Evolutionary conservation across 768 basidiomycete species (phyloP).

Genomic region (Tricholoma flavovirens): DNA sequence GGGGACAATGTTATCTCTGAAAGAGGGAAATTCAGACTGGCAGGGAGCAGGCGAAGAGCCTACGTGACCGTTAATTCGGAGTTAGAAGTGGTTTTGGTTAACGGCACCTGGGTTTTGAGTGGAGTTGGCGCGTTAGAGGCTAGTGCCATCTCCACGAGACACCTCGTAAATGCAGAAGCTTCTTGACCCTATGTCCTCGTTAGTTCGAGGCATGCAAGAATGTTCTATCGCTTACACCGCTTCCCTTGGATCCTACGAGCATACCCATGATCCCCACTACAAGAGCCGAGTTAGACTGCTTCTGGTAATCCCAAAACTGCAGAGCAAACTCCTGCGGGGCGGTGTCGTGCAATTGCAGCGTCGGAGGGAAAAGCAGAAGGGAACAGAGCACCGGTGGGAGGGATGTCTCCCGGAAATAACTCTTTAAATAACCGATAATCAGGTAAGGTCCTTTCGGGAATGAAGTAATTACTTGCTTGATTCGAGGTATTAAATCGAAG

Average conservation of each 20-base stretch:
- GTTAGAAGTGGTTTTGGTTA: background rate
- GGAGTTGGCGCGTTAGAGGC: slow-evolving; percentile 90
- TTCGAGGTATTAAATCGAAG: slow-evolving; percentile 92
- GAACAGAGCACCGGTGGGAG: slow-evolving; percentile 63
- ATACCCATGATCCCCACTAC: slow-evolving; percentile 82
- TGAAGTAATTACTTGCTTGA: slow-evolving; percentile 53
- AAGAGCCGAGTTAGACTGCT: slow-evolving; percentile 72
- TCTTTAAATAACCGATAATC: slow-evolving; percentile 41
- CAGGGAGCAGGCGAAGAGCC: slow-evolving; percentile 43
- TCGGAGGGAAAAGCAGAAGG: slow-evolving; percentile 65
- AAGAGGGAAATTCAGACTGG: slow-evolving; percentile 54
- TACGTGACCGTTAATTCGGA: slow-evolving; percentile 18
- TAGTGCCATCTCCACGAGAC: slow-evolving; percentile 81
- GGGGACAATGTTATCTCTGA: slow-evolving; percentile 63
- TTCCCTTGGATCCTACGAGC: slow-evolving; percentile 70
- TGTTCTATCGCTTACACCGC: slow-evolving; percentile 39
- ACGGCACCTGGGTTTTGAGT: slow-evolving; percentile 76
- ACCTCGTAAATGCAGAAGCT: slow-evolving; percentile 56
- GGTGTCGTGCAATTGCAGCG: slow-evolving; percentile 47
- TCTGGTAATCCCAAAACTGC: slow-evolving; percentile 95
- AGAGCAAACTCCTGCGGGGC: slow-evolving; percentile 88
- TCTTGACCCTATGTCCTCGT: slow-evolving; percentile 44
- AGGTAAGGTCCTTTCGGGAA: background rate
- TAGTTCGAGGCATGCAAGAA: slow-evolving; percentile 3
- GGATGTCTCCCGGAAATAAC: slow-evolving; percentile 91